Evolutionary conservation across 129 eudicot genomes (phyloP).

Genomic region (Calendula officinalis): DNA sequence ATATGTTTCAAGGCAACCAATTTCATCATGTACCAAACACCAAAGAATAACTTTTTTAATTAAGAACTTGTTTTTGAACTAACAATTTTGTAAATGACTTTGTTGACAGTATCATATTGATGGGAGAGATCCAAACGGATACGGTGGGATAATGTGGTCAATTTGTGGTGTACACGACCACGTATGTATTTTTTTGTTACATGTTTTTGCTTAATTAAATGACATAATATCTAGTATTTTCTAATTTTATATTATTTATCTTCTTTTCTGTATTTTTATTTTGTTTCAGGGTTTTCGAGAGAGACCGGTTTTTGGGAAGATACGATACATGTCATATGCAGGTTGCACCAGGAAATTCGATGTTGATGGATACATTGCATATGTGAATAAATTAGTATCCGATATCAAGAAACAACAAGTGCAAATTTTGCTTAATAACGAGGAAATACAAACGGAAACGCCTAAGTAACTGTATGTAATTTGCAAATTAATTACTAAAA

Average conservation of each 20-base stretch:
- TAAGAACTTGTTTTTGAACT: not conserved
- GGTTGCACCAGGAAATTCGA: slow-evolving; percentile 96
- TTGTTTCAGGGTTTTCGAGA: slow-evolving; percentile 80
- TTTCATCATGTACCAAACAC: not conserved
- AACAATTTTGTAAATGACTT: slow-evolving; percentile 8
- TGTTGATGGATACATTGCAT: slow-evolving; percentile 77
- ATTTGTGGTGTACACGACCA: slow-evolving; percentile 97
- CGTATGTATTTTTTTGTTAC: slow-evolving; percentile 31
- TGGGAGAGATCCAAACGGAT: slow-evolving; percentile 97
- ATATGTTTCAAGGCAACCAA: slow-evolving; percentile 8
- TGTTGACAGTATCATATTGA: slow-evolving; percentile 71
- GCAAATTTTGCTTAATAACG: slow-evolving; percentile 35
- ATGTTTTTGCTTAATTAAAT: not conserved
- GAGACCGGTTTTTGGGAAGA: slow-evolving; percentile 82
- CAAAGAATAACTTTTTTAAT: not conserved
- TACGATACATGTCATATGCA: slow-evolving; percentile 87
- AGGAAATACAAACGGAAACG: slow-evolving; percentile 39
- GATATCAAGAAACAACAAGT: slow-evolving; percentile 74
- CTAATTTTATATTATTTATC: not conserved
- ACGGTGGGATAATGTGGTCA: slow-evolving; percentile 99
- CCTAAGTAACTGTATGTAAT: not conserved
- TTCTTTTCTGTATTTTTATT: not conserved
- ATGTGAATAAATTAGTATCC: slow-evolving; percentile 69
- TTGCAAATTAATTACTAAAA: not conserved
- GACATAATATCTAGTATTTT: slow-evolving; percentile 2